phyloP scores from a whole-genome alignment of 495 filamentous ascomycete species.

The Ascodesmis nigricans region DNA sequence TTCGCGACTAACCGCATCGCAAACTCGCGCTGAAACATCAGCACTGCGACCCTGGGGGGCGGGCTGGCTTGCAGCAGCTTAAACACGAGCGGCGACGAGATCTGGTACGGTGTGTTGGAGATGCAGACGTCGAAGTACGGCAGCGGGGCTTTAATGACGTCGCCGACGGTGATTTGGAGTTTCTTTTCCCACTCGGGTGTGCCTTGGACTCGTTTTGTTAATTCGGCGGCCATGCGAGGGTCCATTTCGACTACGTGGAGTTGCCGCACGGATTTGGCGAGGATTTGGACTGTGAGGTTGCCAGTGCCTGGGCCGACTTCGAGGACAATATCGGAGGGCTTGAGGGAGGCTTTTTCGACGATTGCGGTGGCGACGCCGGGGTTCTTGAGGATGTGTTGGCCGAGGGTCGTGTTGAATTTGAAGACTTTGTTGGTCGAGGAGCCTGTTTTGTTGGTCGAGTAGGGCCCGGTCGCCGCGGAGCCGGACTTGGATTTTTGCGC shows the following conservation, averaged over 20 bases:
- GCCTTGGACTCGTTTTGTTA: conserved; percentile 82
- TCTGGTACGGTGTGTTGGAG: conserved; percentile 84
- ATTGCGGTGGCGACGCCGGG: conserved; percentile 79
- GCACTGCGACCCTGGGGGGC: conserved; percentile 51
- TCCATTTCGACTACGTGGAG: conserved; percentile 85
- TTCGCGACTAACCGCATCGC: conserved; percentile 54
- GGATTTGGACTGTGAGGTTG: conserved; percentile 70
- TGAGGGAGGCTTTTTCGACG: conserved; percentile 67
- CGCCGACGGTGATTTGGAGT: conserved; percentile 67
- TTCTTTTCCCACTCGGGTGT: conserved; percentile 57
- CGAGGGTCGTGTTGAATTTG: conserved; percentile 58
- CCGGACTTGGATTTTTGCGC: no score
- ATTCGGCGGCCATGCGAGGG: conserved; percentile 87
- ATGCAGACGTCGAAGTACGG: conserved; percentile 84
- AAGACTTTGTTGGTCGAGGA: conserved; percentile 84
- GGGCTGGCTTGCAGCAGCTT: conserved; percentile 67
- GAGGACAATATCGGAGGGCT: conserved; percentile 63
- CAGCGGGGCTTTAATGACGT: conserved; percentile 78
- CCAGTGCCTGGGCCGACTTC: conserved; percentile 64
- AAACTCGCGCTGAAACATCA: conserved; percentile 78
- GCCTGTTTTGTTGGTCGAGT: no score
- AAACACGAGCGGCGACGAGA: conserved; percentile 76
- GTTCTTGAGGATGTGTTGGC: conserved; percentile 93
- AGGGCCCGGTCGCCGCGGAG: no score
- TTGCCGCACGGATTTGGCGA: conserved; percentile 68